Evolutionary conservation across 83 land plant genomes (phyloP), one percentile per base, ranked within the genome.

Genomic region (Diphasiastrum complanatum): DNA sequence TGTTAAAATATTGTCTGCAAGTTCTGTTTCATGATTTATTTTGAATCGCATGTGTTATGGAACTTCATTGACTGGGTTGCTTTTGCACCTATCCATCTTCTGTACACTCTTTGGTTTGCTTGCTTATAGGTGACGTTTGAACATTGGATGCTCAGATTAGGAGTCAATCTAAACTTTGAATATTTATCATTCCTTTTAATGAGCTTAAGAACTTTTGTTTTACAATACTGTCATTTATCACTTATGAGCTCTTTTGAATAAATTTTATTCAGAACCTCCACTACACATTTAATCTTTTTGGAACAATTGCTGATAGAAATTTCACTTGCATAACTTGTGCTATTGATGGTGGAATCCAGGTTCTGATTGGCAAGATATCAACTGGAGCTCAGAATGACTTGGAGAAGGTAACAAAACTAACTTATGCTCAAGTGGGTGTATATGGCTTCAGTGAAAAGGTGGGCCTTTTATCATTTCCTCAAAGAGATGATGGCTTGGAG

Each of bases 401-500:
- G 56, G 77, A 74, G 46, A 74, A 67, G 47, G 77, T 74, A 8
- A 74, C 77, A 22, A 68, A 61, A 25, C 49, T 74, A 53, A 68
- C 77, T 4, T 74, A 74, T 36, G 74, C 74, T 24, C 77, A 74
- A 67, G 77, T 74, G 52, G 74, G 73, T 36, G 77, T 74, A 26
- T 74, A 61, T 53, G 77, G 77, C 18, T 74, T 74, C 41, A 74
- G 77, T 33, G 74, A 68, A 31, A 74, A 74, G 45, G 72, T 74
- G 19, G 77, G 77, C n/a, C 77, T 74, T 52, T 73, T 74, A 11
- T 74, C 77, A n/a, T 74, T 74, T 60, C 77, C 77, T 23, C 77
- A 72, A 24, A 68, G 45, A 41, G 77, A 74, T 22, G 76, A 67
- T 25, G 65, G 73, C 24, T 30, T 73, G 50, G 77, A 68, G 50